Percentiles rank a stretch among this genome's conserved stretches.
phyloP scores from a whole-genome alignment of 2,329 filamentous ascomycete species.

The Domatiomyces catenatus region DNA sequence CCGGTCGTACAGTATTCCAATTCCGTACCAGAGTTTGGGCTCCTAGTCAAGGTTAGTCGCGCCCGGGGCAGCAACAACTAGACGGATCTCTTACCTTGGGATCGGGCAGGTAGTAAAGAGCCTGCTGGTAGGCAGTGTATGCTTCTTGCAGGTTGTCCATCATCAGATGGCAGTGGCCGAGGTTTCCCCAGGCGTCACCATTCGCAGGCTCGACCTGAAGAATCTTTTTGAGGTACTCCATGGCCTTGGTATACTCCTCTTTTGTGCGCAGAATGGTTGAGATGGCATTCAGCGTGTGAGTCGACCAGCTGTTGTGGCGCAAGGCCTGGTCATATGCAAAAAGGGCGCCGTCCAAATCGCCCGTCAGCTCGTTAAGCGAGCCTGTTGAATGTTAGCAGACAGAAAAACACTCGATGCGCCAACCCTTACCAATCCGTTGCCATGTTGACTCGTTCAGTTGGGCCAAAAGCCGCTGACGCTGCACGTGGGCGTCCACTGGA shows the following conservation, averaged over 20 bases:
- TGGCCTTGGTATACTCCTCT: constrained; percentile 84
- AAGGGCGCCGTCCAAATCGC: constrained; percentile 77
- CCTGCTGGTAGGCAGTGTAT: constrained; percentile 91
- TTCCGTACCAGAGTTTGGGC: constrained; percentile 96
- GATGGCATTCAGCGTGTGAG: constrained; percentile 85
- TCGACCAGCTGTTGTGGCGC: constrained; percentile 72
- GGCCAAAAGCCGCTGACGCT: constrained; percentile 48
- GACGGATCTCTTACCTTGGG: constrained; percentile 53
- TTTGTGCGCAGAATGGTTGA: constrained; percentile 79
- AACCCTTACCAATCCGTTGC: constrained; percentile 70
- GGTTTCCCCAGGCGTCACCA: constrained; percentile 90
- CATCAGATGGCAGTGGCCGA: constrained; percentile 98
- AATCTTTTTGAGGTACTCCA: constrained; percentile 83
- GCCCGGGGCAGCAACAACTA: not conserved
- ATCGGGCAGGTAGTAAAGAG: constrained; percentile 78
- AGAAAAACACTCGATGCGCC: not conserved
- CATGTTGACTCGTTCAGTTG: constrained; percentile 75
- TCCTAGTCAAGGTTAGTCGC: constrained; percentile 41
- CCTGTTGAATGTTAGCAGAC: constrained; percentile 36
- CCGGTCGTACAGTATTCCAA: constrained; percentile 90
- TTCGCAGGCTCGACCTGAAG: constrained; percentile 77
- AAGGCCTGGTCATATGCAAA: constrained; percentile 81
- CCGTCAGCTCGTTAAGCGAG: constrained; percentile 71
- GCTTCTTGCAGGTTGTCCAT: constrained; percentile 96
- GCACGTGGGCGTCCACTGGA: constrained; percentile 31